Evolutionary conservation across 1,139 yeast species (phyloP), one percentile per base, ranked within the genome.

Genomic region (Spencermartinsiella ligniputridi): DNA sequence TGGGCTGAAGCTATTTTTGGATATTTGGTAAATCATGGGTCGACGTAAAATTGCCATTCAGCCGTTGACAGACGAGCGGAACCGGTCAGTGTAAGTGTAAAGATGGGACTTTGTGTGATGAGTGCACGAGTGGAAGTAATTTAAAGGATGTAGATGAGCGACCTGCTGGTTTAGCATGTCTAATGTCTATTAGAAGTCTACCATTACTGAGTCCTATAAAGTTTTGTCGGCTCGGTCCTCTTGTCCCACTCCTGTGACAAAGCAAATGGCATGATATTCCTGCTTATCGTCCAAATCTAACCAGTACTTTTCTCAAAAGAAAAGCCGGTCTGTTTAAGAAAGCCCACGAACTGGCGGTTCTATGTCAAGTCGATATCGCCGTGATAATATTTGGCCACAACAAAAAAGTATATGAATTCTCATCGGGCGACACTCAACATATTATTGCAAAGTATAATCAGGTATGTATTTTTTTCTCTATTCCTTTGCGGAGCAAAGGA

Each of bases 281-380:
- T n/a, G n/a, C n/a, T n/a, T n/a, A n/a, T n/a, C n/a, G n/a, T n/a
- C 18, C 19, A n/a, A 11, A 12, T 24, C 12, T 13, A 12, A 13
- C 12, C 32, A 67, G 69, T 16, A 92, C 98, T 0, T 92, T 92
- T 64, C 88, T 88, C 52, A 92, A 92, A 65, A 76, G 98, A 46
- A 92, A 90, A 64, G 95, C 96, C 0, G 98, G 98, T 1, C 71
- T 92, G 40, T 90, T 92, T 70, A 92, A 92, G 63, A 92, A 92
- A 65, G 98, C 98, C 1, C 95, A 90, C 61, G 98, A 92, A 66
- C 74, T 92, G 49, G 83, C 97, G 1, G 90, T 90, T 17, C 72
- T 92, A 44, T 90, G 98, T 63, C 94, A 88, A 53, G 96, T 89
- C 6, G 97, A 92, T 61, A 74, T 92, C 41, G 94, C 97, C 1